Conservation (phyloP, 371 early-diverging fungal genomes). For the Globomyces sp. region DNA sequence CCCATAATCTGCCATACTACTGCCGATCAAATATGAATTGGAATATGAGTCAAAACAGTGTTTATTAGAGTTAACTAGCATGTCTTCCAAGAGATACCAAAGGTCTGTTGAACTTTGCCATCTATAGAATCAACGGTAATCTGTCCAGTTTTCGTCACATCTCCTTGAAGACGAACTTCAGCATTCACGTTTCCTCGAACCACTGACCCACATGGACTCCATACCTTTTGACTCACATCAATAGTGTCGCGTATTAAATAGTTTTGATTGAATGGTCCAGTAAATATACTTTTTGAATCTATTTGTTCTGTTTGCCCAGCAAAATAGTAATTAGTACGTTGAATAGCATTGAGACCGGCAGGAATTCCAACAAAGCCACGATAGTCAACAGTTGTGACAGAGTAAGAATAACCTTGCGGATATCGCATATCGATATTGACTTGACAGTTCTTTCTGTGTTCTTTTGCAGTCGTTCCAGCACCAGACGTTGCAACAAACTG, state of each 20-base stretch:
- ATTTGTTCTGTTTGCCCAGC: slow-evolving; percentile 5
- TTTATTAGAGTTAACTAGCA: not conserved
- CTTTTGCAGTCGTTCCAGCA: slow-evolving; percentile 20
- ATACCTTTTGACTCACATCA: slow-evolving; percentile 8
- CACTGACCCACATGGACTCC: slow-evolving; percentile 25
- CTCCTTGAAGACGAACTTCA: slow-evolving; percentile 18
- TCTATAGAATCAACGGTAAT: slow-evolving; percentile 29
- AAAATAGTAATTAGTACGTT: slow-evolving; percentile 25
- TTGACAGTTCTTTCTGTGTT: slow-evolving; percentile 28
- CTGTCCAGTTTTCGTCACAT: slow-evolving; percentile 14
- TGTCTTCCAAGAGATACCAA: slow-evolving; percentile 23
- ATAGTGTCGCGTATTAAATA: slow-evolving; percentile 20
- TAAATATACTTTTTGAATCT: slow-evolving; percentile 3
- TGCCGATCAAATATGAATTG: too few species aligned
- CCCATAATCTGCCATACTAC: too few species aligned
- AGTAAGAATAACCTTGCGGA: slow-evolving; percentile 21
- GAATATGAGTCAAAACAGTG: too few species aligned
- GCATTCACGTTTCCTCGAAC: slow-evolving; percentile 21
- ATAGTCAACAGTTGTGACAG: slow-evolving; percentile 26
- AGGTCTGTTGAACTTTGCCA: slow-evolving; percentile 21
- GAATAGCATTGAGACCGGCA: slow-evolving; percentile 15
- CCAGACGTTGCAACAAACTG: slow-evolving; percentile 24
- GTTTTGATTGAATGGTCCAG: slow-evolving; percentile 16
- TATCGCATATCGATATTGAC: slow-evolving; percentile 19
- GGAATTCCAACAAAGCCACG: slow-evolving; percentile 29